These are phyloP conservation scores for Boletus eberwhitei DNA, from an alignment of 768 basidiomycete species.

Conservation along the genomic window DNA sequence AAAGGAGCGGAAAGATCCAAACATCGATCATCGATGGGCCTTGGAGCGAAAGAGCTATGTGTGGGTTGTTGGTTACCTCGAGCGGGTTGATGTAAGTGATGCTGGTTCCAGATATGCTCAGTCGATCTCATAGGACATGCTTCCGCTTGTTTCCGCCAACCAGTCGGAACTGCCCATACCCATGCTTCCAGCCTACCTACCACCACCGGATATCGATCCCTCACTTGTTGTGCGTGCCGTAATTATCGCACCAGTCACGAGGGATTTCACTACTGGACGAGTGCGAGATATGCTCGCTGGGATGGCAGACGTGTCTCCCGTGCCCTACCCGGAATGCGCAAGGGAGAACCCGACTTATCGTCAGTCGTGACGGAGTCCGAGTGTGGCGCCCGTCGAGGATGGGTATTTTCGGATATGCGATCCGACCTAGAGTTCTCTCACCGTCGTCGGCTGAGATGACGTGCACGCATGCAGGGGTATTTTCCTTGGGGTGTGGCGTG, in stretches of 20 bases:
- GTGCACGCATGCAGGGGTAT: slow-evolving; percentile 15
- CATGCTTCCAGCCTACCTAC: slow-evolving; percentile 38
- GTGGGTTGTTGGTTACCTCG: slow-evolving; percentile 58
- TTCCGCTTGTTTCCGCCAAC: slow-evolving; percentile 7
- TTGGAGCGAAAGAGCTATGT: slow-evolving; percentile 49
- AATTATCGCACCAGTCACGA: slow-evolving; percentile 40
- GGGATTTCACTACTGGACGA: slow-evolving; percentile 40
- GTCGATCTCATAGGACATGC: slow-evolving; percentile 16
- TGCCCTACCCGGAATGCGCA: slow-evolving; percentile 23
- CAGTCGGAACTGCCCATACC: slow-evolving; percentile 43
- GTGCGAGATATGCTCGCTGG: slow-evolving; percentile 23
- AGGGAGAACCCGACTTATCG: background rate
- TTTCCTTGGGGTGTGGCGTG: slow-evolving; percentile 18
- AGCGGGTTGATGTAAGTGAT: slow-evolving; percentile 42
- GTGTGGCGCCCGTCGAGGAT: background rate
- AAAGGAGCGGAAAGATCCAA: slow-evolving; percentile 6
- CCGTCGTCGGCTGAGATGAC: slow-evolving; percentile 18
- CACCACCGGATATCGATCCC: slow-evolving; percentile 40
- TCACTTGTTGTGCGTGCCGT: slow-evolving; percentile 53
- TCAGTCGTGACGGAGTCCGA: background rate
- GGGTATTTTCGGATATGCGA: slow-evolving; percentile 13
- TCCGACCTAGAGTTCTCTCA: slow-evolving; percentile 14
- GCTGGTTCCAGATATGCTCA: slow-evolving; percentile 1
- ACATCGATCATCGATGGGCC: slow-evolving; percentile 41
- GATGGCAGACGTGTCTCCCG: slow-evolving; percentile 16